phyloP scores from a whole-genome alignment of 768 basidiomycete genomes.

The Coprinellus micaceus region DNA sequence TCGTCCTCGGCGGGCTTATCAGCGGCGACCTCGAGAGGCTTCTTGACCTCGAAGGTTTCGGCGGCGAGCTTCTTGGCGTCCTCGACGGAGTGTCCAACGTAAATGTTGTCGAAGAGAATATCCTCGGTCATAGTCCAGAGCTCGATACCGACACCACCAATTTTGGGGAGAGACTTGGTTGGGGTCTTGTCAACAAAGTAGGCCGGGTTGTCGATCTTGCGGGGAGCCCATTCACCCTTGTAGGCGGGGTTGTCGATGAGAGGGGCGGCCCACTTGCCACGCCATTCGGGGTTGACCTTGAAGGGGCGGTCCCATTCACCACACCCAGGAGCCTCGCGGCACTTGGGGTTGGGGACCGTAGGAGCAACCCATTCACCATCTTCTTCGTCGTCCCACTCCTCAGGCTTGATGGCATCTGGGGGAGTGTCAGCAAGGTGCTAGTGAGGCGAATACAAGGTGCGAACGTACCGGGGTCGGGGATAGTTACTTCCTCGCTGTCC shows the following conservation, averaged over 20 bases:
- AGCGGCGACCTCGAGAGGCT: conserved; percentile 68
- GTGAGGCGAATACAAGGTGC: no score
- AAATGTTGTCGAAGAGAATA: conserved; percentile 92
- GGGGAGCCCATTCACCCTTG: conserved; percentile 92
- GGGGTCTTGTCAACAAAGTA: conserved; percentile 88
- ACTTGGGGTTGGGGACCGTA: conserved; percentile 84
- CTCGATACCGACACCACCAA: conserved; percentile 95
- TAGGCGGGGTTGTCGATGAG: conserved; percentile 96
- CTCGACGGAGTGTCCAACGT: conserved; percentile 82
- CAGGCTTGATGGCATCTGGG: conserved; percentile 82
- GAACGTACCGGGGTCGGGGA: conserved; percentile 69
- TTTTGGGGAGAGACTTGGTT: conserved; percentile 78
- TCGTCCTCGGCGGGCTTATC: conserved; percentile 51
- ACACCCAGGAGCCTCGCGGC: conserved; percentile 86
- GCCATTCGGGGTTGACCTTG: conserved; percentile 92
- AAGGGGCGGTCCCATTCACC: conserved; percentile 91
- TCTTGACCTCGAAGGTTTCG: conserved; percentile 92
- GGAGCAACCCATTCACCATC: conserved; percentile 98
- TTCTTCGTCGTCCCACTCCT: conserved; percentile 99
- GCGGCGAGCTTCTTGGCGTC: conserved; percentile 81
- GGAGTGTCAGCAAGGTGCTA: neutral
- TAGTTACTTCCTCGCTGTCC: conserved; percentile 72
- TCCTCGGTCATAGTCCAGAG: conserved; percentile 99
- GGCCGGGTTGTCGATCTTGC: conserved; percentile 85
- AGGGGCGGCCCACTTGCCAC: conserved; percentile 97